Conservation (phyloP, 371 early-diverging fungal genomes). For the Apophysomyces sp. region DNA sequence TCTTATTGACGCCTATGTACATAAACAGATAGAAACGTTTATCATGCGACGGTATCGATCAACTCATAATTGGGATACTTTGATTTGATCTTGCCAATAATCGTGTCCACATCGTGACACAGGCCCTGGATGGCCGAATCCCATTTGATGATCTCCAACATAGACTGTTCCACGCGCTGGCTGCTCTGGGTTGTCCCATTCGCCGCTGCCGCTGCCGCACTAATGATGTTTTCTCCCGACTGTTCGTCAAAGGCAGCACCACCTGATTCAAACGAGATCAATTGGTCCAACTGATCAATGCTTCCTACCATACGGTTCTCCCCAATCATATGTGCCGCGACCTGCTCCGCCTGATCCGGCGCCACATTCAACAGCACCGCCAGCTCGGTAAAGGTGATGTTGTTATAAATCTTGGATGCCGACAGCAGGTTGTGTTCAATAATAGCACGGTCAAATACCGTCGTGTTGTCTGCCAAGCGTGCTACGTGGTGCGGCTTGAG, state of each 20-base stretch:
- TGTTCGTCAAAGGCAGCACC: constrained; percentile 37
- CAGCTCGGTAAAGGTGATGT: constrained; percentile 83
- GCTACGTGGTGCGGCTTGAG: constrained; percentile 83
- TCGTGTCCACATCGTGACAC: constrained; percentile 61
- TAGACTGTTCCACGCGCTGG: constrained; percentile 42
- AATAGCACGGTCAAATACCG: constrained; percentile 90
- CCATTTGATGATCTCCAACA: constrained; percentile 56
- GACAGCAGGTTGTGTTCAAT: constrained; percentile 92
- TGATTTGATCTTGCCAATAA: constrained; percentile 51
- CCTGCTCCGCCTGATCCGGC: constrained; percentile 80
- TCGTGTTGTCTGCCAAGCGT: constrained; percentile 66
- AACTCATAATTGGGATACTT: constrained; percentile 53
- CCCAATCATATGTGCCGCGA: constrained; percentile 88
- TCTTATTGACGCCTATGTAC: neutral
- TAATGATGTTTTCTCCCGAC: constrained; percentile 22
- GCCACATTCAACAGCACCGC: constrained; percentile 75
- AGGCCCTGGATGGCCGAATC: constrained; percentile 61
- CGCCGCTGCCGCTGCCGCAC: constrained; percentile 33
- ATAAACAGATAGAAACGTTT: neutral
- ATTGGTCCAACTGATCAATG: constrained; percentile 87
- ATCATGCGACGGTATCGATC: constrained; percentile 4
- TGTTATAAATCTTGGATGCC: constrained; percentile 86
- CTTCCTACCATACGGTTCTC: constrained; percentile 84
- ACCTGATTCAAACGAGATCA: constrained; percentile 82
- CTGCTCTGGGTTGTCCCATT: constrained; percentile 22